A percentile compares a stretch with the other conserved stretches of the same genome.
Conservation (phyloP, 345 rosid species). For the Syzygium aqueum region DNA sequence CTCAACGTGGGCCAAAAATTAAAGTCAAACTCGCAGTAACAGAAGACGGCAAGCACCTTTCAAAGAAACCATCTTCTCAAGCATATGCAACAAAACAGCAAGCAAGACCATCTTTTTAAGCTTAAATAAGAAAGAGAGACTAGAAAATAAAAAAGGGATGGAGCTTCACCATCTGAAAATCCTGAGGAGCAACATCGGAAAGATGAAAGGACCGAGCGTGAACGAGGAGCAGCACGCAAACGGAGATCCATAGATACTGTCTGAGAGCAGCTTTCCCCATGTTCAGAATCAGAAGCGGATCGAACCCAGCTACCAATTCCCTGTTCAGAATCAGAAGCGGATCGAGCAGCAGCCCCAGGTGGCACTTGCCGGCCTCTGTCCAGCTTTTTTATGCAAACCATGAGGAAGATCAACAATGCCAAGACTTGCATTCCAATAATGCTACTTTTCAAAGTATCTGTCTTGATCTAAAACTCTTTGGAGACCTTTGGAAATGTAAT, state of each 20-base stretch:
- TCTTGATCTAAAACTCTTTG: too few relatives aligned
- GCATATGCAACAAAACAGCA: background rate
- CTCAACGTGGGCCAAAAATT: background rate
- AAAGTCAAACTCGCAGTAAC: background rate
- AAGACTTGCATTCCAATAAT: too few relatives aligned
- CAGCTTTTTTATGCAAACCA: too few relatives aligned
- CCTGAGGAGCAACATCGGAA: slow-evolving; percentile 68
- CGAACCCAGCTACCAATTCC: background rate
- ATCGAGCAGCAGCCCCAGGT: too few relatives aligned
- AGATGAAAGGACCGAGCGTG: slow-evolving; percentile 44
- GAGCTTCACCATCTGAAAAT: slow-evolving; percentile 40
- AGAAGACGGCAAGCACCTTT: background rate
- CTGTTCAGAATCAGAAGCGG: too few relatives aligned
- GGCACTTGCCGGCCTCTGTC: too few relatives aligned
- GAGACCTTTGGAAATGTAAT: too few relatives aligned
- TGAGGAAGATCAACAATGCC: too few relatives aligned
- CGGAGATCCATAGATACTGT: slow-evolving; percentile 9
- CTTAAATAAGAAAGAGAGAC: background rate
- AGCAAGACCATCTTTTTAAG: background rate
- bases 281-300: background rate
- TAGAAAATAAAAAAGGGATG: too few relatives aligned
- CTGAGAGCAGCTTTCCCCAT: slow-evolving; percentile 24
- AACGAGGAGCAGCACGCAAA: slow-evolving; percentile 4
- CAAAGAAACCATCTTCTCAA: background rate
- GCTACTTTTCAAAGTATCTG: fast-evolving